These are phyloP conservation scores for Talaromyces sp. DNA, from an alignment of 2,329 filamentous ascomycete species.

Conservation along the genomic window DNA sequence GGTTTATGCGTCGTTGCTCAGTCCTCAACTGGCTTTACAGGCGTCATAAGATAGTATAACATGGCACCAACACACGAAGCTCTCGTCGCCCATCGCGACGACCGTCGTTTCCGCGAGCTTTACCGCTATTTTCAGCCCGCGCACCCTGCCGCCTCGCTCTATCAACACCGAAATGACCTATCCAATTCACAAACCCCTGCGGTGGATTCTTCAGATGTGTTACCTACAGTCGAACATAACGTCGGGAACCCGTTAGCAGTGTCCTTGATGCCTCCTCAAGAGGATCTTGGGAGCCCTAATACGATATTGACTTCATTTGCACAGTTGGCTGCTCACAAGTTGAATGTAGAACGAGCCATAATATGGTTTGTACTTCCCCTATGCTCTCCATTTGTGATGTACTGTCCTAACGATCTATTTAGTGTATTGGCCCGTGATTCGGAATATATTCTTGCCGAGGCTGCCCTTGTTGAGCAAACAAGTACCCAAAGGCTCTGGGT, in stretches of 20 bases:
- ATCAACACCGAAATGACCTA: constrained; percentile 17
- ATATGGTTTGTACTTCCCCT: constrained; percentile 25
- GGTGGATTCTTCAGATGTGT: constrained; percentile 7
- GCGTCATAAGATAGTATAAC: background rate
- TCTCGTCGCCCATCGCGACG: constrained; percentile 22
- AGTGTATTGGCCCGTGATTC: constrained; percentile 45
- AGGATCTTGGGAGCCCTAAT: constrained; percentile 29
- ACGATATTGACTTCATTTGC: constrained; percentile 33
- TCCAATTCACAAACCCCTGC: constrained; percentile 10
- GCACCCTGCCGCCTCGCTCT: constrained; percentile 20
- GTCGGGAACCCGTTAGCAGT: constrained; percentile 8
- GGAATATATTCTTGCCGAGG: constrained; percentile 50
- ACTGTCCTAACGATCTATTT: background rate
- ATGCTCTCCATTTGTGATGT: background rate
- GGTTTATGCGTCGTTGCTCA: background rate
- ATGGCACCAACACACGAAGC: constrained; percentile 4
- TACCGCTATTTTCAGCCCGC: constrained; percentile 38
- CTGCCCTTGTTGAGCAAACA: constrained; percentile 36
- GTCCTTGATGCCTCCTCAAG: constrained; percentile 19
- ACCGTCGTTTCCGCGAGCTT: constrained; percentile 34
- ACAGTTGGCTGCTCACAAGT: constrained; percentile 30
- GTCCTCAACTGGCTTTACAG: background rate
- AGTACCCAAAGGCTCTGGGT: constrained; percentile 27
- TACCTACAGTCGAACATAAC: constrained; percentile 11
- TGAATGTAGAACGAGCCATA: constrained; percentile 35